A percentile compares a stretch with the other conserved stretches of the same genome.
These are phyloP conservation scores for Schizosaccharomyces osmophilus DNA, from an alignment of 805 yeast species.

Conservation along the genomic window DNA sequence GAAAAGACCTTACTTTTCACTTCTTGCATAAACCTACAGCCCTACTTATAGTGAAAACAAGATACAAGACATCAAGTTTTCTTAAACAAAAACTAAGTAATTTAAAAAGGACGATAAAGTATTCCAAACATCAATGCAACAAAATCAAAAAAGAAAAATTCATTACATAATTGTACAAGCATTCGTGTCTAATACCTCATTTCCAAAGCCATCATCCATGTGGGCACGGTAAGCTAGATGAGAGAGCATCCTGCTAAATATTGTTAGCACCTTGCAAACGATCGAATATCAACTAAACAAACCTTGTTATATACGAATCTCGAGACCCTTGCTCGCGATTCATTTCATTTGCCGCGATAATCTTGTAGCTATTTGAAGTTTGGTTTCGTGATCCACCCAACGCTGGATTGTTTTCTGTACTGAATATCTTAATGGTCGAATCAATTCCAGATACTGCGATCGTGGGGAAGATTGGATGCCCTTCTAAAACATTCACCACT, in stretches of 20 bases:
- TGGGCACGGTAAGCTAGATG: not conserved
- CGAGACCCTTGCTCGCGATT: not conserved
- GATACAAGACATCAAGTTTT: not conserved
- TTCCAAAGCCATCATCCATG: not conserved
- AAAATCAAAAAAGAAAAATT: not conserved
- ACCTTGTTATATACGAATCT: not conserved
- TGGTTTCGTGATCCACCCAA: not conserved
- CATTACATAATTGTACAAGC: not conserved
- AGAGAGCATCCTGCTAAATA: not conserved
- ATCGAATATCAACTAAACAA: not conserved
- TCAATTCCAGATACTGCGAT: slow-evolving; percentile 9
- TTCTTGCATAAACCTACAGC: not conserved
- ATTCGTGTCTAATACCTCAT: not conserved
- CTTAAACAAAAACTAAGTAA: too few species aligned
- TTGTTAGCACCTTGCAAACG: not conserved
- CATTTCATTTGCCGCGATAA: slow-evolving; percentile 5
- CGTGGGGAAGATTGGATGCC: slow-evolving; percentile 8
- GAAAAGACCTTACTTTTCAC: not conserved
- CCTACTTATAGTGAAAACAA: not conserved
- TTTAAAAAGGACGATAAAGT: too few species aligned
- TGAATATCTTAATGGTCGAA: slow-evolving; percentile 7
- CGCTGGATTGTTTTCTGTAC: slow-evolving; percentile 3
- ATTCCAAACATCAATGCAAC: not conserved
- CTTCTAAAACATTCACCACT: slow-evolving; percentile 7
- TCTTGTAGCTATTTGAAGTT: slow-evolving; percentile 2